Evolutionary conservation across 352 stramenopile genomes (phyloP), one percentile per base, ranked within the genome.

Genomic region (Phytophthora pisi): DNA sequence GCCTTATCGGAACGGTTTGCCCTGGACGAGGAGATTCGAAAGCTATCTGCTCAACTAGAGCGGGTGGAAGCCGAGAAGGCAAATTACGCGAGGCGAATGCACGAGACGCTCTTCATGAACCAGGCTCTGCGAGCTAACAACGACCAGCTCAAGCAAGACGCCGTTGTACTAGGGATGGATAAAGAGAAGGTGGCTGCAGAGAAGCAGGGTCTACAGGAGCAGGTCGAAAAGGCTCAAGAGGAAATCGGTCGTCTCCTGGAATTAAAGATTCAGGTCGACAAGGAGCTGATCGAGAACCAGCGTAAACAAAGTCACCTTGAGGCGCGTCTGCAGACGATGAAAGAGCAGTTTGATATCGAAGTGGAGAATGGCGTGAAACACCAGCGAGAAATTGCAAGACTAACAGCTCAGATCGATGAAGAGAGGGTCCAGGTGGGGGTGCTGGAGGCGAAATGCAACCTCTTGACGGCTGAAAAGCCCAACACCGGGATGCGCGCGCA

Each of bases 41-140:
- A 86, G 46, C 28, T 92, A 24, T 72, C 88, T 10, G 38, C 15
- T 18, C 75, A 90, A 56, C 47, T 88, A 5, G 82, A 91, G 15
- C 74, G 75, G 0, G 42, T 90, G 0, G 79, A 91, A 28, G 50
- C 52, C 0, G 85, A 95, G 30, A 91, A 92, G 31, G 46, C 74
- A 0, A 84, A 80, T n/a, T 82, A 78, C 26, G 79, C 82, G 2
- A 88, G 82, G 47, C 72, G 86, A 18, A 88, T 92, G 75, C 81
- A 92, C 43, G 86, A 95, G 36, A 84, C 80, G 0, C 55, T 91
- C 7, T 89, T 91, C 47, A 91, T 91, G 85, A 91, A 93, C 38
- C 79, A 93, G 38, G 82, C 82, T 2, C 64, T 91, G 15, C 81
- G 83, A 10, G 71, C 82, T 2, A 84, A 73, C 13, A 84, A 86